Evolutionary conservation across 495 filamentous ascomycete species (phyloP), one percentile per base, ranked within the genome.

Genomic region (Penicillium cinerascens): DNA sequence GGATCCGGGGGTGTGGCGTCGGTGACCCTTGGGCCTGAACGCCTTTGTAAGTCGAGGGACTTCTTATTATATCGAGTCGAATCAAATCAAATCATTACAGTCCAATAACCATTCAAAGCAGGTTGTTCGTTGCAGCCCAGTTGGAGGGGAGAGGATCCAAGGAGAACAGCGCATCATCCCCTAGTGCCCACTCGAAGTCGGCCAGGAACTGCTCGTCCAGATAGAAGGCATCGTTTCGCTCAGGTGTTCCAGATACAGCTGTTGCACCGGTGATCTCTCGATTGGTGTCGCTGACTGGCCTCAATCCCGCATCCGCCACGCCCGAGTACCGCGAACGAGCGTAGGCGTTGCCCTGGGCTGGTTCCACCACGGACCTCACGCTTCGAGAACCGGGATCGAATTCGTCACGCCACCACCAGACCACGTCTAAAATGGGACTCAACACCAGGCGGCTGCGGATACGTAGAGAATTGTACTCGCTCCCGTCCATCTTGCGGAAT

Each of bases 391-490:
- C 64, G 4, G 64, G 58, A 42, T 72, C 71, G 42, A 69, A 76
- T 49, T 79, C 76, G 49, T 77, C 72, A 16, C 71, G 65, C 73
- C 72, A 79, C 76, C 76, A 78, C 73, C 74, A 77, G 6, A 77
- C 61, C 17, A 70, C 52, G 55, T 78, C 77, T n/a, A 77, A 54
- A 8, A 78, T 63, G 9, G 67, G 63, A 48, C 73, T 72, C 8
- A 76, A 58, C 0, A 68, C 63, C 6, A 79, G 58, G 6, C 75
- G 67, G 42, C 69, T 74, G 10, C 74, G 68, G 18, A 79, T 74
- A 1, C 75, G 65, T 21, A 76, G 64, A 1, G 63, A 54, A 0
- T 64, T 63, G 36, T 69, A 71, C 25, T 70, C 66, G 4, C 60
- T 60, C 7, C 75, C 75, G 45, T 78, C 72, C 2, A 66, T 22